phyloP scores from a whole-genome alignment of 768 basidiomycete genomes.

The Suillus plorans region DNA sequence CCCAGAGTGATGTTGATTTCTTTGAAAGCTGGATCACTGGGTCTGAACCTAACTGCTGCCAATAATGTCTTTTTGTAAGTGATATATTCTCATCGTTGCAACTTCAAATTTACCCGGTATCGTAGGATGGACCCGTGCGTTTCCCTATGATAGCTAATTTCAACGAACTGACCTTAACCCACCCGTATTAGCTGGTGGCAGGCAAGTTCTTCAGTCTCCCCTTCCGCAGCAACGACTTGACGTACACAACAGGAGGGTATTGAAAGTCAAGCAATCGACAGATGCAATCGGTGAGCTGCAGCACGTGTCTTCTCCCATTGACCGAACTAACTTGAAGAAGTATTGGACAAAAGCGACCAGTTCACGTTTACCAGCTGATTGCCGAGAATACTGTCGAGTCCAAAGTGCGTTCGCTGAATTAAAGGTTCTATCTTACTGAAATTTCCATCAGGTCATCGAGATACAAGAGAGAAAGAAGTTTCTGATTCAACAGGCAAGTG shows the following conservation, averaged over 20 bases:
- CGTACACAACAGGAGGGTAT: slow-evolving; percentile 60
- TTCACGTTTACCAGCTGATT: slow-evolving; percentile 87
- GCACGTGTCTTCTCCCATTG: slow-evolving; percentile 2
- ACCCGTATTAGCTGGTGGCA: slow-evolving; percentile 71
- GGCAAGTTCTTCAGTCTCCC: slow-evolving; percentile 29
- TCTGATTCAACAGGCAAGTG: slow-evolving; percentile 67
- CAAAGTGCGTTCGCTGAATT: slow-evolving; percentile 48
- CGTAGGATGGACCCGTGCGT: slow-evolving; percentile 82
- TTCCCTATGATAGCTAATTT: slow-evolving; percentile 8
- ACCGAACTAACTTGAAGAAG: slow-evolving; percentile 24
- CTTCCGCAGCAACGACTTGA: slow-evolving; percentile 13
- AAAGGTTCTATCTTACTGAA: not conserved
- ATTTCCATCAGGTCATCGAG: slow-evolving; percentile 57
- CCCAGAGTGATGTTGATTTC: slow-evolving; percentile 87
- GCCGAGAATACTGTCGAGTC: slow-evolving; percentile 88
- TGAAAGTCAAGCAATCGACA: slow-evolving; percentile 80
- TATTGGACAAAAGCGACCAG: slow-evolving; percentile 81
- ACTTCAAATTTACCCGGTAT: slow-evolving; percentile 10
- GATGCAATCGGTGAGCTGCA: slow-evolving; percentile 62
- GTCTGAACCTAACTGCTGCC: slow-evolving; percentile 85
- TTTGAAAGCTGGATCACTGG: slow-evolving; percentile 83
- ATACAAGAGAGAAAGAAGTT: slow-evolving; percentile 86
- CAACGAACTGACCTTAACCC: slow-evolving; percentile 1
- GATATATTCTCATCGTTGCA: not conserved
- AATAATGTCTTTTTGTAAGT: slow-evolving; percentile 83